Percentiles rank a stretch among this genome's conserved stretches.
These are phyloP conservation scores for Entamoeba invadens DNA, from an alignment of 208 protist species.

Conservation along the genomic window DNA sequence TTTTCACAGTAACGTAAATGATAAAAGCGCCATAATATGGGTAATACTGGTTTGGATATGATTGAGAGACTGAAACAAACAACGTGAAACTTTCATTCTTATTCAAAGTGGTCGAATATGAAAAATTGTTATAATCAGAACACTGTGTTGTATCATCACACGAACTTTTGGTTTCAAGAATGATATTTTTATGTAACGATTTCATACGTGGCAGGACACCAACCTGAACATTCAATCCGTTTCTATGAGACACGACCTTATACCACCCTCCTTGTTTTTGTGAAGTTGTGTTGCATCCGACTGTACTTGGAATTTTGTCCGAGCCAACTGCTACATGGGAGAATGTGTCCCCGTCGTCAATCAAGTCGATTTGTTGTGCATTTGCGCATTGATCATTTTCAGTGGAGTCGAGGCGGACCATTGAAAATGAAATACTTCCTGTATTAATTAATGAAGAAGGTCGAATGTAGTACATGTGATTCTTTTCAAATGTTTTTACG, in stretches of 20 bases:
- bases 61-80: neutral
- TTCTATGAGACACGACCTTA: neutral
- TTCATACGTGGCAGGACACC: neutral
- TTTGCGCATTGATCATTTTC: neutral
- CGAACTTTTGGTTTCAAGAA: neutral
- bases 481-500: neutral
- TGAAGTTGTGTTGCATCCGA: neutral
- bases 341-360: neutral
- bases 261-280: neutral
- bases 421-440: neutral
- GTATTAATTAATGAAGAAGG: neutral
- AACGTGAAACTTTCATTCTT: neutral
- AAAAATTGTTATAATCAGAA: neutral
- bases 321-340: neutral
- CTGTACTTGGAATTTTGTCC: neutral
- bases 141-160: neutral
- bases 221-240: neutral
- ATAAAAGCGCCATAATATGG: neutral
- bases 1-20: neutral
- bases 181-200: neutral
- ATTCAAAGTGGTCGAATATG: neutral
- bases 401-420: neutral
- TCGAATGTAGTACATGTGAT: neutral
- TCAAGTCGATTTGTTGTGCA: neutral
- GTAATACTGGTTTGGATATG: neutral